Conservation (phyloP, 768 basidiomycete species). For the Kondoa subrosea region DNA sequence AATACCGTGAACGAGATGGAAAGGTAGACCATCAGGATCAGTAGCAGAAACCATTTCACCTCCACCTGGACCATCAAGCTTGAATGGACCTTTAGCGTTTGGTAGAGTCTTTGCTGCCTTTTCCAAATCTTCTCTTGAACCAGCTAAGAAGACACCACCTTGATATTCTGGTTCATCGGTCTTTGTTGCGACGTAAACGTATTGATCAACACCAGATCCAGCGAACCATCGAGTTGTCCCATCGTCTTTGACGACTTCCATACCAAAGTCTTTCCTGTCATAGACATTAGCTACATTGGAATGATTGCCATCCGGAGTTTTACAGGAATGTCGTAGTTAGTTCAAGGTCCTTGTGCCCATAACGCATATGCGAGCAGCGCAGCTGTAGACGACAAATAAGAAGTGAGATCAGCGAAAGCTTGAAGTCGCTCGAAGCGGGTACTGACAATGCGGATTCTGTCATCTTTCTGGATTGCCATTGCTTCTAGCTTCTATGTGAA, state of each 20-base stretch:
- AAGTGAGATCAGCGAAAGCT: not conserved
- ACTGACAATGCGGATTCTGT: not conserved
- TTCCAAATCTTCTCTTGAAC: conserved; percentile 10
- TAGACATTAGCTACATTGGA: not conserved
- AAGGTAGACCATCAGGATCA: conserved; percentile 14
- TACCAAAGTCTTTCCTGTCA: not conserved
- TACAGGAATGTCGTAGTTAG: not conserved
- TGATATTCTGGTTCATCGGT: conserved; percentile 10
- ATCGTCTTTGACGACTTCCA: too few species aligned
- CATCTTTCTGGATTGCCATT: not conserved
- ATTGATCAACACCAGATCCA: not conserved
- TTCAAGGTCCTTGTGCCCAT: not conserved
- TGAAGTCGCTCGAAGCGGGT: not conserved
- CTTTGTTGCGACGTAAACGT: not conserved
- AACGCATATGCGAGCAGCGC: not conserved
- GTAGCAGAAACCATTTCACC: conserved; percentile 13
- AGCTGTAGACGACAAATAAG: not conserved
- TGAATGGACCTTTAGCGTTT: not conserved
- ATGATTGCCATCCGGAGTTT: not conserved
- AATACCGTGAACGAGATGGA: conserved; percentile 12
- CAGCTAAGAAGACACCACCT: conserved; percentile 12
- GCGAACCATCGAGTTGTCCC: too few species aligned
- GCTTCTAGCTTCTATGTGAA: not conserved
- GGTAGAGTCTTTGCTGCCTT: conserved; percentile 10
- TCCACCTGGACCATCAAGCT: conserved; percentile 9